Conservation (phyloP, 2,329 filamentous ascomycete species). For the Diplodia intermedia region DNA sequence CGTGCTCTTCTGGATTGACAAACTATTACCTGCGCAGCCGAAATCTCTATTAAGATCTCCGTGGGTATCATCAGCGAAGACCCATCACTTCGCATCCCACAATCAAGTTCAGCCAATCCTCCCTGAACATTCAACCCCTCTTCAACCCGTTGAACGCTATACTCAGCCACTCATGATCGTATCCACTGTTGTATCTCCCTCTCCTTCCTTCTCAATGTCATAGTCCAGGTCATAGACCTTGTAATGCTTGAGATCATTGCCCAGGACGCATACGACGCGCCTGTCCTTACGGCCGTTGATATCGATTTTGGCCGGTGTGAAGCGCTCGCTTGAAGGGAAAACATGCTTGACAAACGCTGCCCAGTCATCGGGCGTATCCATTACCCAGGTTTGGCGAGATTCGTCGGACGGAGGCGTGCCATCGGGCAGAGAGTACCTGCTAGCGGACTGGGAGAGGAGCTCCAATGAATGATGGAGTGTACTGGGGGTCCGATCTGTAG, state of each 20-base stretch:
- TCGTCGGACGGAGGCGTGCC: slow-evolving; percentile 6
- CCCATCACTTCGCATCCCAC: neutral
- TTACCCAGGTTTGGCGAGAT: slow-evolving; percentile 16
- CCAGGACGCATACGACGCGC: slow-evolving; percentile 62
- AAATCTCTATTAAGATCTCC: neutral
- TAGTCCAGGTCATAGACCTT: slow-evolving; percentile 62
- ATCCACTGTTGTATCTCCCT: slow-evolving; percentile 32
- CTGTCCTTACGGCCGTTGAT: slow-evolving; percentile 64
- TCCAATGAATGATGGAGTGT: slow-evolving; percentile 16
- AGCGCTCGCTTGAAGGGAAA: slow-evolving; percentile 54
- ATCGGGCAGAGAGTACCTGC: neutral
- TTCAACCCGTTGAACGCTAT: neutral
- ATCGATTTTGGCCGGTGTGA: slow-evolving; percentile 58
- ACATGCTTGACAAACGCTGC: slow-evolving; percentile 51
- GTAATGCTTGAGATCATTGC: slow-evolving; percentile 61
- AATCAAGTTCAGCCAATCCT: neutral
- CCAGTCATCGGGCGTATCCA: slow-evolving; percentile 33
- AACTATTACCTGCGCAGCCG: neutral
- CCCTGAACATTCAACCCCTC: neutral
- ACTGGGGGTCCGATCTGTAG: slow-evolving; percentile 30
- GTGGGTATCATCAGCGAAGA: neutral
- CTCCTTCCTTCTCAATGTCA: slow-evolving; percentile 26
- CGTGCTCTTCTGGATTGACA: neutral
- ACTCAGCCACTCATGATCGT: slow-evolving; percentile 32
- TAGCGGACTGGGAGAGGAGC: neutral